phyloP scores from a whole-genome alignment of 768 basidiomycete species.

The Dioszegia crocea region DNA sequence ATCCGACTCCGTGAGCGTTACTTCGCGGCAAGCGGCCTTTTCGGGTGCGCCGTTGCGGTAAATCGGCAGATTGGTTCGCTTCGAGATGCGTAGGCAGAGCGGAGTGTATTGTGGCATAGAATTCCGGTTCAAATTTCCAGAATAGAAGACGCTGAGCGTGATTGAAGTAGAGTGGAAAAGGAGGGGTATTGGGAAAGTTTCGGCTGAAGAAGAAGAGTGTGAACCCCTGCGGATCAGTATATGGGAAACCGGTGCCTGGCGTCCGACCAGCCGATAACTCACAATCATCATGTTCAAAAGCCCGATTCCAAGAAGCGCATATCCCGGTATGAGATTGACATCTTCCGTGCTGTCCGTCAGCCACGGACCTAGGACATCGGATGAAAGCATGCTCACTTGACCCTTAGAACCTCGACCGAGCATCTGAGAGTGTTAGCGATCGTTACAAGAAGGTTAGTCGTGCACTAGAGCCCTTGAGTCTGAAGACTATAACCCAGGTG shows the following conservation, averaged over 20 bases:
- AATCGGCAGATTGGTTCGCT: background rate
- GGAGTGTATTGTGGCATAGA: constrained; percentile 16
- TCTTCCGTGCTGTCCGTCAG: constrained; percentile 2
- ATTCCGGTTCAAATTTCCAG: constrained; percentile 18
- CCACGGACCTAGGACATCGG: background rate
- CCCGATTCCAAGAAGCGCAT: constrained; percentile 24
- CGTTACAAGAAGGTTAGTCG: too few relatives aligned
- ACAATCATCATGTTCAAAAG: constrained; percentile 22
- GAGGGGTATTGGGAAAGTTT: constrained; percentile 24
- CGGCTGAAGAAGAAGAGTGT: constrained; percentile 20
- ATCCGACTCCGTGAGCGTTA: constrained; percentile 19
- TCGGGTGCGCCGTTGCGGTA: background rate
- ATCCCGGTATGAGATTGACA: constrained; percentile 21
- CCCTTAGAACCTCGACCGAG: constrained; percentile 22
- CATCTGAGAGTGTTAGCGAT: background rate
- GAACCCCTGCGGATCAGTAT: constrained; percentile 13
- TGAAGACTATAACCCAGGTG: too few relatives aligned
- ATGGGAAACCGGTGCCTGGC: too few relatives aligned
- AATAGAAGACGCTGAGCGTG: constrained; percentile 20
- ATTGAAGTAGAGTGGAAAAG: constrained; percentile 31
- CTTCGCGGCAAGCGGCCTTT: background rate
- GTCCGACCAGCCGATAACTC: too few relatives aligned
- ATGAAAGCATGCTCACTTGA: constrained; percentile 16
- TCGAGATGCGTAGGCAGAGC: background rate
- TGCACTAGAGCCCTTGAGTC: too few relatives aligned